Conservation (phyloP, 495 filamentous ascomycete genomes). For the Tetracladium marchalianum region DNA sequence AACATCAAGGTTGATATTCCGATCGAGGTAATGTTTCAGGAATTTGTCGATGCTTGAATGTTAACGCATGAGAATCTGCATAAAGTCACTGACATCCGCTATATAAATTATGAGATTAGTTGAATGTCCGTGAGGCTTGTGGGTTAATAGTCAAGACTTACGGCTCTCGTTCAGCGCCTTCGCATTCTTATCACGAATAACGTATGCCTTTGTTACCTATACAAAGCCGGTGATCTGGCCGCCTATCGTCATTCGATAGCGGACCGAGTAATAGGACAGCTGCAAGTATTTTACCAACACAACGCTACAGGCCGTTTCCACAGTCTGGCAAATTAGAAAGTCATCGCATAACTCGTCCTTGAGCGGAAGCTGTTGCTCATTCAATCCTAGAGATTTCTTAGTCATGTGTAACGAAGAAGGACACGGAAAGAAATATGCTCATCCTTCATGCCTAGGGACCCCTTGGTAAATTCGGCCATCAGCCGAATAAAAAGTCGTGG, state of each 20-base stretch:
- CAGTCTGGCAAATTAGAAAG: conserved; percentile 19
- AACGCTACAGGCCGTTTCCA: conserved; percentile 12
- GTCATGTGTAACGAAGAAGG: not conserved
- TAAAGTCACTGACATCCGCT: conserved; percentile 28
- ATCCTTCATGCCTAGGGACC: conserved; percentile 25
- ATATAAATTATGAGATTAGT: conserved; percentile 8
- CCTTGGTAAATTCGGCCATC: conserved; percentile 26
- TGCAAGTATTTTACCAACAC: conserved; percentile 11
- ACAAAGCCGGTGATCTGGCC: conserved; percentile 22
- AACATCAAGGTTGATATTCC: conserved; percentile 25
- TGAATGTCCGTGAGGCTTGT: conserved; percentile 1
- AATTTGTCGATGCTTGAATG: conserved; percentile 28
- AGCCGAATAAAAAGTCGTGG: conserved; percentile 25
- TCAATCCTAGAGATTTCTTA: too few relatives aligned
- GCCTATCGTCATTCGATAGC: conserved; percentile 17
- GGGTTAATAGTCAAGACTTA: conserved; percentile 15
- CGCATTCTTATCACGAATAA: conserved; percentile 18
- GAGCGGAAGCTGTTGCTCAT: conserved; percentile 22
- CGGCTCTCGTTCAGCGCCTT: conserved; percentile 21
- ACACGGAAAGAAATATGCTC: conserved; percentile 15
- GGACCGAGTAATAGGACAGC: conserved; percentile 12
- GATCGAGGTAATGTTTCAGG: conserved; percentile 26
- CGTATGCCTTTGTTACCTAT: conserved; percentile 17
- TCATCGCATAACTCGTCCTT: conserved; percentile 20
- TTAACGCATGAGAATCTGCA: conserved; percentile 32